Percentiles rank a stretch among this genome's conserved stretches.
Evolutionary conservation across 257 asterid genomes (phyloP).

Genomic region (Jasminum sambac): DNA sequence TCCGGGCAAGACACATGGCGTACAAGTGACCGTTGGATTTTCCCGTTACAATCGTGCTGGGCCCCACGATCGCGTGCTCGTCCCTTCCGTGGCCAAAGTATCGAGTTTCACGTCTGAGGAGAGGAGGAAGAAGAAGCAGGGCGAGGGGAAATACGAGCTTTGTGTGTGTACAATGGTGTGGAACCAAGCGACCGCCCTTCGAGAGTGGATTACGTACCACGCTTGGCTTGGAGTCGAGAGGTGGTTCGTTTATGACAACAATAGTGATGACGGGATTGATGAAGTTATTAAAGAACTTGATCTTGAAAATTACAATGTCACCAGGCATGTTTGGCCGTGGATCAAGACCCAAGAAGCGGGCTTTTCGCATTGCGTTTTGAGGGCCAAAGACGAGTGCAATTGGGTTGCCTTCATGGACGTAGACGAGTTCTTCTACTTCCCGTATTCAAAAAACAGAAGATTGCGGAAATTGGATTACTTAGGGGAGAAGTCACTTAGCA

Average conservation of each 20-base stretch:
- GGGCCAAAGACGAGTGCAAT: constrained; percentile 71
- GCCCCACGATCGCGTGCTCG: constrained; percentile 33
- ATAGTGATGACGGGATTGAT: constrained; percentile 71
- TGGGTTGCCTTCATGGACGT: constrained; percentile 98
- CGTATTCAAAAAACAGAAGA: constrained; percentile 37
- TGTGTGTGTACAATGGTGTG: constrained; percentile 97
- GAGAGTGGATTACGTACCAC: constrained; percentile 87
- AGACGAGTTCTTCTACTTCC: constrained; percentile 90
- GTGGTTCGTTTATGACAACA: constrained; percentile 93
- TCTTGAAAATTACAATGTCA: constrained; percentile 53
- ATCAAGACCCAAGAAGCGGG: constrained; percentile 98
- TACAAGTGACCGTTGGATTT: constrained; percentile 61
- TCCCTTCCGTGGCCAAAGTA: constrained; percentile 84
- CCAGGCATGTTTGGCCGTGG: constrained; percentile 97
- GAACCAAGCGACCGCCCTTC: constrained; percentile 80
- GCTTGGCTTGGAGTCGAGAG: constrained; percentile 89
- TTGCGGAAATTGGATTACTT: constrained; percentile 43
- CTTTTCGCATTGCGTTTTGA: constrained; percentile 85
- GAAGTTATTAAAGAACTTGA: constrained; percentile 54
- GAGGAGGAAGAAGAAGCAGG: constrained; percentile 22
- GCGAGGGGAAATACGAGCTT: constrained; percentile 48
- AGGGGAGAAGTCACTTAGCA: constrained; percentile 53
- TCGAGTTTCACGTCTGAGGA: constrained; percentile 20
- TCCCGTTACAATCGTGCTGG: constrained; percentile 30
- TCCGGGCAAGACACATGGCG: constrained; percentile 48